Evolutionary conservation across 768 basidiomycete species (phyloP).

Genomic region (Tylopilus balloui): DNA sequence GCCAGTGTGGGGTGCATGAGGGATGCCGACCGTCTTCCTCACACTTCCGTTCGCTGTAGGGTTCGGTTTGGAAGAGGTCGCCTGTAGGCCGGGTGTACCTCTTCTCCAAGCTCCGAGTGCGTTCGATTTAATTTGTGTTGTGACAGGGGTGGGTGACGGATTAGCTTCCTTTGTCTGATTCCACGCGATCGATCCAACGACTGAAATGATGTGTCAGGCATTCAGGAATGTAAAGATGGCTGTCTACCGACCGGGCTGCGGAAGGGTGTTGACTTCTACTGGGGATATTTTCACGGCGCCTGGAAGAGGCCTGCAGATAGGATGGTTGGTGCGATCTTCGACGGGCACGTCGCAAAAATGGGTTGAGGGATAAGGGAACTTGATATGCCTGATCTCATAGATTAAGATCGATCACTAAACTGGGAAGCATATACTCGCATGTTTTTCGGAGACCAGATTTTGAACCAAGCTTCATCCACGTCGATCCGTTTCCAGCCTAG

Average conservation of each 20-base stretch:
- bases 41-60: constrained; percentile 22
- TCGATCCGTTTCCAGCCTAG: constrained; percentile 47
- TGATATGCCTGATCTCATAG: constrained; percentile 25
- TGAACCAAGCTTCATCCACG: constrained; percentile 43
- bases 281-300: constrained; percentile 25
- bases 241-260: constrained; percentile 30
- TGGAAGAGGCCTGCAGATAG: constrained; percentile 44
- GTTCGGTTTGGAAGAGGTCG: constrained; percentile 2
- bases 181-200: constrained; percentile 30
- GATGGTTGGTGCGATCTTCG: constrained; percentile 36
- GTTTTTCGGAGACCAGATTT: constrained; percentile 22
- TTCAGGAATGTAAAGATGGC: not conserved
- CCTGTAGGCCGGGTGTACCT: constrained; percentile 13
- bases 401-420: not conserved
- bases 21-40: constrained; percentile 10
- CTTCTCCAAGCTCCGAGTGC: constrained; percentile 15
- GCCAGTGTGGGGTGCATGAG: constrained; percentile 3
- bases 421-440: constrained; percentile 18
- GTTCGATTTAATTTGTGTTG: constrained; percentile 1
- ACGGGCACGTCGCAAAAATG: constrained; percentile 37
- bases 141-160: not conserved
- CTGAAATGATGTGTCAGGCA: constrained; percentile 12
- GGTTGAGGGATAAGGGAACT: constrained; percentile 39
- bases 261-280: constrained; percentile 20
- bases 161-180: constrained; percentile 14